Conservation (phyloP, 1,284 basidiomycete species). For the Chalciporus sp. region DNA sequence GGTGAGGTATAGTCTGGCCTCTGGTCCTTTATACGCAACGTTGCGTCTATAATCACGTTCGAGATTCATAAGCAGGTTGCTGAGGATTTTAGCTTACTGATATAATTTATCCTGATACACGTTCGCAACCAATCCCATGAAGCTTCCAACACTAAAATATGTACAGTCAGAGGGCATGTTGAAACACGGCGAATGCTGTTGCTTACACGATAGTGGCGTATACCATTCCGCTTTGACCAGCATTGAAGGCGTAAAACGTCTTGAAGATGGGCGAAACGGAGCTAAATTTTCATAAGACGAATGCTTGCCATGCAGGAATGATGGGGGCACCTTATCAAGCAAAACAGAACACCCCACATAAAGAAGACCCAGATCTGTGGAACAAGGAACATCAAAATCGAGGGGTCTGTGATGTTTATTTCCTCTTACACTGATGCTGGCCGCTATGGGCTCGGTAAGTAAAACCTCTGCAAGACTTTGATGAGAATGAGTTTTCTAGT, state of each 20-base stretch:
- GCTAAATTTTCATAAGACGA: slow-evolving; percentile 34
- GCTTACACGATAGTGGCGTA: slow-evolving; percentile 66
- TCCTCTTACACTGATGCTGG: slow-evolving; percentile 63
- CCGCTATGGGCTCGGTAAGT: slow-evolving; percentile 75
- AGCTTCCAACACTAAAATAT: slow-evolving; percentile 57
- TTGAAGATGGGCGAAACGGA: slow-evolving; percentile 65
- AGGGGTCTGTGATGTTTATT: neutral
- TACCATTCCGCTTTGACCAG: slow-evolving; percentile 62
- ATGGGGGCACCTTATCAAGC: slow-evolving; percentile 57
- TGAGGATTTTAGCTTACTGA: slow-evolving; percentile 38
- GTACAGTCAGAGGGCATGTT: neutral
- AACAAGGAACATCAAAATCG: neutral
- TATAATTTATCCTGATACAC: slow-evolving; percentile 72
- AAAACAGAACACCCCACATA: slow-evolving; percentile 77
- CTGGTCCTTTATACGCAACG: slow-evolving; percentile 52
- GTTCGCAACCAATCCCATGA: slow-evolving; percentile 59
- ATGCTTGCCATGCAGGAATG: neutral
- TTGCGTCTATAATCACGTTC: slow-evolving; percentile 16
- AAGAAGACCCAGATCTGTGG: slow-evolving; percentile 72
- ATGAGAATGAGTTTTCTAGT: neutral
- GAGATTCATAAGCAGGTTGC: neutral
- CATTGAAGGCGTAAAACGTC: slow-evolving; percentile 65
- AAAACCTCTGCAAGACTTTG: slow-evolving; percentile 48
- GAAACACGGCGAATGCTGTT: neutral
- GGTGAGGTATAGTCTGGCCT: slow-evolving; percentile 60